Percentiles rank a stretch among this genome's conserved stretches.
Conservation (phyloP, 2,329 filamentous ascomycete genomes). For the Aspergillus sergii region DNA sequence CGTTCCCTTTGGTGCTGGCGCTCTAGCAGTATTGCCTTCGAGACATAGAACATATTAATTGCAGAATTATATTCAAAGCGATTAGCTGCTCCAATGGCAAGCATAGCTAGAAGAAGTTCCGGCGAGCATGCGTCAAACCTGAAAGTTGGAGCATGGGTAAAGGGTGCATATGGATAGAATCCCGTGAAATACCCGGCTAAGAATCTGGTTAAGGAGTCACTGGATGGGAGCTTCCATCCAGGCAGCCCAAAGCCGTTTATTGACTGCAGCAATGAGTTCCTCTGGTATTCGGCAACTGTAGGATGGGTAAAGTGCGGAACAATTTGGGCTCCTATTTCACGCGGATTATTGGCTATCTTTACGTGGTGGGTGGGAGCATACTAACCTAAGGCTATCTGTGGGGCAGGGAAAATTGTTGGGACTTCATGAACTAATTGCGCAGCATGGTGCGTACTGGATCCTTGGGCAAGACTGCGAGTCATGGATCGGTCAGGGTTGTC, state of each 20-base stretch:
- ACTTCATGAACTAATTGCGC: background rate
- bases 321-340: background rate
- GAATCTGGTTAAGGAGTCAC: constrained; percentile 6
- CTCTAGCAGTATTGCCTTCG: constrained; percentile 5
- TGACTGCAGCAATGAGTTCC: background rate
- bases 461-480: background rate
- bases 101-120: constrained; percentile 9
- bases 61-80: background rate
- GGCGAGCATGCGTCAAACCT: constrained; percentile 6
- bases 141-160: constrained; percentile 11
- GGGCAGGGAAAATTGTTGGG: background rate
- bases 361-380: background rate
- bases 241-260: background rate
- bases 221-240: background rate
- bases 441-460: background rate
- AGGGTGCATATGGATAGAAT: constrained; percentile 9
- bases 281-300: background rate
- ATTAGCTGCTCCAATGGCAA: constrained; percentile 4
- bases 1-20: background rate
- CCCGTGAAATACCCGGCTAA: constrained; percentile 11
- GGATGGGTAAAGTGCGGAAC: background rate
- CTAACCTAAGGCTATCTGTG: background rate
- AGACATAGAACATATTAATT: constrained; percentile 2
- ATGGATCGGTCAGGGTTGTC: no score
- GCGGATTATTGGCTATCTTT: background rate